Percentiles rank a stretch among this genome's conserved stretches.
Conservation (phyloP, 228 moss, liverwort and hornwort species). For the Sphagnum magellanicum region DNA sequence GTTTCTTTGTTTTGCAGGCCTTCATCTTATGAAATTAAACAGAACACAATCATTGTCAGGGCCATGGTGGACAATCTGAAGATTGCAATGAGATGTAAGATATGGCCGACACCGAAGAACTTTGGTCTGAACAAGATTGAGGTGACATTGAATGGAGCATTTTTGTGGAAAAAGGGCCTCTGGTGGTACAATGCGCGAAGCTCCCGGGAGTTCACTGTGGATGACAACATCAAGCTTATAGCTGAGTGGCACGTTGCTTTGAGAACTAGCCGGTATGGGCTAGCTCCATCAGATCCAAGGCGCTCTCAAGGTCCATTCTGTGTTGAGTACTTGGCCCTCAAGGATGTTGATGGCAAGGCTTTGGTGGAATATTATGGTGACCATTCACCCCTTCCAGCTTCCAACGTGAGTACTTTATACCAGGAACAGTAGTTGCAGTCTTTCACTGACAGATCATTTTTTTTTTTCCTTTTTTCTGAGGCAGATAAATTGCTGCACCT, state of each 20-base stretch:
- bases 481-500: no score
- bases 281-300: conserved; percentile 29
- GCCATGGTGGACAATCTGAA: conserved; percentile 27
- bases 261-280: conserved; percentile 31
- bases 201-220: conserved; percentile 40
- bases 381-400: conserved; percentile 8
- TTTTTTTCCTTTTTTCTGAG: no score
- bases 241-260: conserved; percentile 47
- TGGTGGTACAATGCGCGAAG: conserved; percentile 52
- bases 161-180: conserved; percentile 58
- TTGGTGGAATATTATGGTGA: conserved; percentile 31
- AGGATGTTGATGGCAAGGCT: conserved; percentile 12
- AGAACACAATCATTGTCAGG: conserved; percentile 35
- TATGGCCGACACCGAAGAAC: conserved; percentile 58
- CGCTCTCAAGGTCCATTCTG: conserved; percentile 49
- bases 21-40: conserved; percentile 34
- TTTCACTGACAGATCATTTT: no score
- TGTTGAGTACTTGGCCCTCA: conserved; percentile 41
- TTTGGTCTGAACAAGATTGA: conserved; percentile 59
- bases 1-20: conserved; percentile 15
- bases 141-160: conserved; percentile 45
- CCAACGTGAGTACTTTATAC: no score
- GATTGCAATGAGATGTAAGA: conserved; percentile 45
- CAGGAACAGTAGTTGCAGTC: no score
- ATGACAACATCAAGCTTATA: conserved; percentile 35